Base-by-base conservation (phyloP, 1,139 yeast genomes). In the Debaryomyces udenii region DNA sequence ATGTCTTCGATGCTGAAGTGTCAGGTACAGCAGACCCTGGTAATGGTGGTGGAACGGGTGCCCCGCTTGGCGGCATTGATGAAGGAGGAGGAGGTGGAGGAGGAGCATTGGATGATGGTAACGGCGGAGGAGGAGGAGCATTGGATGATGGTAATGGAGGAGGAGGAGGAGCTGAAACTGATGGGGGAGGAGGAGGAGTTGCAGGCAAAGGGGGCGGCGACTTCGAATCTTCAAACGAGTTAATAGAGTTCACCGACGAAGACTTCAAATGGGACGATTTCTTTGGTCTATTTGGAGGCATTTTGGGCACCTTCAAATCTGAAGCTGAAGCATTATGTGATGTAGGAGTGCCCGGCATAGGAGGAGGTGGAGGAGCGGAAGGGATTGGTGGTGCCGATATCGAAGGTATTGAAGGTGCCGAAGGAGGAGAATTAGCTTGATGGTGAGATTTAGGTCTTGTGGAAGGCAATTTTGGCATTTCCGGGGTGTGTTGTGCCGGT, bases 191-290 rank as follows among this genome's bases (percentile, higher is more conserved):
- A 16, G 62, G 47, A 24, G 57, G 46, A 9, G 53, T 45, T 9
- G 49, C 37, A n/a, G 48, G 42, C 6, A 46, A 48, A n/a, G 46
- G 44, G 1, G 34, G 34, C 7, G 34, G 34, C 5, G 34, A 20
- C 20, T n/a, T n/a, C n/a, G n/a, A n/a, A n/a, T n/a, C n/a, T n/a
- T n/a, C n/a, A n/a, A n/a, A n/a, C n/a, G n/a, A n/a, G n/a, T n/a
- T n/a, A n/a, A n/a, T n/a, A n/a, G n/a, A n/a, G n/a, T n/a, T n/a
- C n/a, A n/a, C n/a, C n/a, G n/a, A n/a, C n/a, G n/a, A n/a, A n/a
- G n/a, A n/a, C n/a, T 57, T 61, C 46, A 64, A 51, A 46, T 68
- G 72, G 3, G 57, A 50, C 5, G 70, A 62, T 46, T 69, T 68
- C 46, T 49, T 59, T 26, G 59, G 68, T 37, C 63, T 55, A 6